A percentile compares a stretch with the other conserved stretches of the same genome.
Evolutionary conservation across 257 asterid species (phyloP).

Genomic region (Phtheirospermum japonicum): DNA sequence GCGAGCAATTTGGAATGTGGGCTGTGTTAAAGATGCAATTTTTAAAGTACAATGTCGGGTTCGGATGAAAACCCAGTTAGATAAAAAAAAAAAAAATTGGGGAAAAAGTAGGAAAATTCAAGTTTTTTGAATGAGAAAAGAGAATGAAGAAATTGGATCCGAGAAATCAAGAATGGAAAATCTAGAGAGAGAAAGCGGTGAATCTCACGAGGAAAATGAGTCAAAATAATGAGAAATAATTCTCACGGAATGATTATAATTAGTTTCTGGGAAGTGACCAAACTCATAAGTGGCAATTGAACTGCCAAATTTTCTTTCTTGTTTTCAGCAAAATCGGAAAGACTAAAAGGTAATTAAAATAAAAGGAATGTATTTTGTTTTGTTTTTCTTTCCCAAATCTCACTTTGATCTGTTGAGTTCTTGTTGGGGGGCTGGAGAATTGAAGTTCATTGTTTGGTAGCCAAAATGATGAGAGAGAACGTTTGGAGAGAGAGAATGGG

Average conservation of each 20-base stretch:
- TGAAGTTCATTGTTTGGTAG: no score
- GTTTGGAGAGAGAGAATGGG: no score
- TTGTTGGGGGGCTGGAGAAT: no score
- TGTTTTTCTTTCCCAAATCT: no score
- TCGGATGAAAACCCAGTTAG: conserved; percentile 26
- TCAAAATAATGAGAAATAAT: conserved; percentile 30
- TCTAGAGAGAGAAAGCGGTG: conserved; percentile 46
- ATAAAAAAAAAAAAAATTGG: not conserved
- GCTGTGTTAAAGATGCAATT: conserved; percentile 33
- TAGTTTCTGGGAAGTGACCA: conserved; percentile 11
- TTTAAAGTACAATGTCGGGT: conserved; percentile 27
- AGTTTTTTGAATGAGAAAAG: conserved; percentile 19
- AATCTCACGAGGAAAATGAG: conserved; percentile 41
- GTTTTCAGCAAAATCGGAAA: conserved; percentile 19
- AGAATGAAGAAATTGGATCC: conserved; percentile 32
- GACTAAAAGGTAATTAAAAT: not conserved
- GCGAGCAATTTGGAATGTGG: conserved; percentile 27
- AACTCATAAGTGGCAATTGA: conserved; percentile 13
- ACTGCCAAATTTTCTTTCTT: conserved; percentile 25
- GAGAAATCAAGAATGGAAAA: conserved; percentile 32
- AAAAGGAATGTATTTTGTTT: not conserved
- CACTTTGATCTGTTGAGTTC: no score
- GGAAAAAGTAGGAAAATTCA: not conserved
- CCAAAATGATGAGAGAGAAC: no score
- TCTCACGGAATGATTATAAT: conserved; percentile 32